Evolutionary conservation across 2,329 filamentous ascomycete species (phyloP).

Genomic region (Acrodontium crateriforme): DNA sequence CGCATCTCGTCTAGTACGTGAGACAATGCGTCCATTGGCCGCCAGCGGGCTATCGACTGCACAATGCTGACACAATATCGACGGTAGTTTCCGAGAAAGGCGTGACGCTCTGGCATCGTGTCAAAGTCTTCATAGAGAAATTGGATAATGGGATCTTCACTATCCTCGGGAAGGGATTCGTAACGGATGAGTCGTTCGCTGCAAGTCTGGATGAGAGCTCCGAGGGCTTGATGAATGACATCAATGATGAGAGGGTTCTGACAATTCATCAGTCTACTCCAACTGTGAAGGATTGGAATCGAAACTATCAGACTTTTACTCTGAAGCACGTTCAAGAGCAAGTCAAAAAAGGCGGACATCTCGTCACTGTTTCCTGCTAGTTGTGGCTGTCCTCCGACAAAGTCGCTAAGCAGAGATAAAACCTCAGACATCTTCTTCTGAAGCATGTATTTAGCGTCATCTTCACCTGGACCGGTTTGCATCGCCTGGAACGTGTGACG

Average conservation of each 20-base stretch:
- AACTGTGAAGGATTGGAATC: slow-evolving; percentile 80
- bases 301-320: slow-evolving; percentile 84
- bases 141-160: slow-evolving; percentile 61
- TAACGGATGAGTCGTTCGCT: slow-evolving; percentile 75
- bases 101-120: slow-evolving; percentile 82
- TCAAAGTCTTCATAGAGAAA: slow-evolving; percentile 91
- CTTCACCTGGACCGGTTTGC: slow-evolving; percentile 43
- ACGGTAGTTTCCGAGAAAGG: slow-evolving; percentile 89
- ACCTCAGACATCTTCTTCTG: slow-evolving; percentile 93
- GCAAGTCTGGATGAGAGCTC: slow-evolving; percentile 66
- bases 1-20: slow-evolving; percentile 77
- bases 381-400: slow-evolving; percentile 63
- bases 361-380: slow-evolving; percentile 42
- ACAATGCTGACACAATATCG: slow-evolving; percentile 81
- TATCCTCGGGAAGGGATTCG: slow-evolving; percentile 72
- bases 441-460: slow-evolving; percentile 85
- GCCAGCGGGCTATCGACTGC: slow-evolving; percentile 69
- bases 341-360: slow-evolving; percentile 60
- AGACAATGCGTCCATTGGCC: slow-evolving; percentile 69
- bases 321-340: slow-evolving; percentile 66
- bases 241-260: slow-evolving; percentile 53
- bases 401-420: slow-evolving; percentile 71
- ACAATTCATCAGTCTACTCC: slow-evolving; percentile 69
- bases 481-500: slow-evolving; percentile 17
- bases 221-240: slow-evolving; percentile 49